phyloP scores from a whole-genome alignment of 1,284 basidiomycete species.

The Rhodotorula sp. region DNA sequence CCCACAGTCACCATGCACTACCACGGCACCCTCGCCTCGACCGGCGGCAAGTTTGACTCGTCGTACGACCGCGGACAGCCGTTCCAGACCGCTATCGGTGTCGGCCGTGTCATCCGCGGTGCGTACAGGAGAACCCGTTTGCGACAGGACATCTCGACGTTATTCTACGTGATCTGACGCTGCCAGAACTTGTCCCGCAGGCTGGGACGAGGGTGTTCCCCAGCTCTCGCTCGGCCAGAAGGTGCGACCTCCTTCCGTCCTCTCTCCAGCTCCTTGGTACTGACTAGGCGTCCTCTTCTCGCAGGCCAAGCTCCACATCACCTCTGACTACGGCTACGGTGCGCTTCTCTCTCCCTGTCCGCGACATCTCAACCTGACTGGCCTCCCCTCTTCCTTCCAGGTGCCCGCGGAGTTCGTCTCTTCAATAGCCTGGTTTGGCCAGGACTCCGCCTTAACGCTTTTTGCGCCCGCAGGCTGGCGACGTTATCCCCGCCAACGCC shows the following conservation, averaged over 20 bases:
- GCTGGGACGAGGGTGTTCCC: slow-evolving; percentile 52
- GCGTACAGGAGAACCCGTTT: neutral
- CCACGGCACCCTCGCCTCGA: slow-evolving; percentile 23
- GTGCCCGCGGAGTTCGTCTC: neutral
- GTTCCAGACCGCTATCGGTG: slow-evolving; percentile 44
- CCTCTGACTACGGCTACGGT: slow-evolving; percentile 47
- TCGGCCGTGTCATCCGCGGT: slow-evolving; percentile 46
- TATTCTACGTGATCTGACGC: no score
- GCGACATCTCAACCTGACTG: no score
- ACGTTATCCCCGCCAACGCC: slow-evolving; percentile 49
- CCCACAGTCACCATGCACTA: neutral
- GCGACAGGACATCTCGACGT: no score
- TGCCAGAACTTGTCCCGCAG: neutral
- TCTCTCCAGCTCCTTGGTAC: no score
- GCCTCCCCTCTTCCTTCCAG: no score
- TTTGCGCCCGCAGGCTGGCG: no score
- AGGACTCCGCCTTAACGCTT: slow-evolving; percentile 35
- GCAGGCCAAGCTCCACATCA: slow-evolving; percentile 41
- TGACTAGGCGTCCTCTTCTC: no score
- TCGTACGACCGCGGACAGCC: slow-evolving; percentile 49
- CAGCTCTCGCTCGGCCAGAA: slow-evolving; percentile 51
- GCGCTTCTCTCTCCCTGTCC: neutral
- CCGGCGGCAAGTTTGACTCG: slow-evolving; percentile 45
- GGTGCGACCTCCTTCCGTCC: slow-evolving; percentile 26
- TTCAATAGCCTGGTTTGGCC: slow-evolving; percentile 43